These are phyloP conservation scores for Phycomyces blakesleeanus DNA, from an alignment of 192 early-diverging fungal genomes.

Conservation along the genomic window DNA sequence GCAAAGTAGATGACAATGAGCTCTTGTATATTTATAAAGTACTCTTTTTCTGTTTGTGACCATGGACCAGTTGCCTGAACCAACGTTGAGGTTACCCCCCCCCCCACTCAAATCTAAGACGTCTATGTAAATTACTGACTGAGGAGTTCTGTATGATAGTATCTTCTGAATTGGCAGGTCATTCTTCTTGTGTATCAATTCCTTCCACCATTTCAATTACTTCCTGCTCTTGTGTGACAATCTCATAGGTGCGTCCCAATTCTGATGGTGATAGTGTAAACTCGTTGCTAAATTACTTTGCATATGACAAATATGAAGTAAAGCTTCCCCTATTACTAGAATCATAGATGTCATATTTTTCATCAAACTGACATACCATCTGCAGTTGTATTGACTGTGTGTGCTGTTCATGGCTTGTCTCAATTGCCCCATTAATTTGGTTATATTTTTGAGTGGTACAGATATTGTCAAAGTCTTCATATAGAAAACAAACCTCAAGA, in stretches of 20 bases:
- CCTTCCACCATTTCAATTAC: conserved; percentile 18
- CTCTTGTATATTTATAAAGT: too few species aligned
- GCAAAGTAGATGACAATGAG: too few species aligned
- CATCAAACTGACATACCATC: conserved; percentile 13
- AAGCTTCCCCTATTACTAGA: conserved; percentile 14
- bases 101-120: conserved; percentile 11
- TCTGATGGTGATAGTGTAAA: neutral
- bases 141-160: neutral
- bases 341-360: conserved; percentile 16
- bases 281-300: conserved; percentile 8
- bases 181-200: neutral
- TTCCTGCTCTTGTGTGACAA: neutral
- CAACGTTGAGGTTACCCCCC: conserved; percentile 1
- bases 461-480: neutral
- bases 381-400: neutral
- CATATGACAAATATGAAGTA: conserved; percentile 1
- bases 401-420: neutral
- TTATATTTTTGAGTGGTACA: neutral
- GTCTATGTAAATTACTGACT: neutral
- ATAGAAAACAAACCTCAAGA: conserved; percentile 8
- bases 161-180: neutral
- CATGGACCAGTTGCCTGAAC: neutral
- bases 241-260: conserved; percentile 4
- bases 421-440: neutral
- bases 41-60: neutral